Conservation (phyloP, 225 moss, liverwort and hornwort species). For the Lunularia cruciata region DNA sequence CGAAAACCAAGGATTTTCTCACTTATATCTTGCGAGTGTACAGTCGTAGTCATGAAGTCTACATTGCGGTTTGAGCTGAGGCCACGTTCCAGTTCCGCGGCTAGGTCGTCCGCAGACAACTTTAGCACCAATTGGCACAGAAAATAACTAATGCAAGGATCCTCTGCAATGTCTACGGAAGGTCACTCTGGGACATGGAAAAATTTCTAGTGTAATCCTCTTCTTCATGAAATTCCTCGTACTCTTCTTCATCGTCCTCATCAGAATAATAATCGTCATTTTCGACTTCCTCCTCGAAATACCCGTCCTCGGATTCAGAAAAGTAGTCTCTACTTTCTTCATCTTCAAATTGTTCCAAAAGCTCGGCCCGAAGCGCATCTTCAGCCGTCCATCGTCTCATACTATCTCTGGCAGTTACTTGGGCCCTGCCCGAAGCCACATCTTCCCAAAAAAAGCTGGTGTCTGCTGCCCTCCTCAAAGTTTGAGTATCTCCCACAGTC, state of each 20-base stretch:
- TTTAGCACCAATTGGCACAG: too few species aligned
- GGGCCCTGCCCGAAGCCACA: conserved; percentile 75
- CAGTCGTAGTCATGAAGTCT: too few species aligned
- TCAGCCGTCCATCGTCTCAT: conserved; percentile 57
- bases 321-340: conserved; percentile 8
- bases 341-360: conserved; percentile 43
- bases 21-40: too few species aligned
- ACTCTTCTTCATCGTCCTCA: not conserved
- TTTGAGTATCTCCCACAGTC: conserved; percentile 71
- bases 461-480: conserved; percentile 62
- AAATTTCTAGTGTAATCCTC: not conserved
- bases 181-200: not conserved
- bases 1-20: too few species aligned
- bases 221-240: not conserved
- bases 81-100: too few species aligned
- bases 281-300: not conserved
- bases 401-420: conserved; percentile 49
- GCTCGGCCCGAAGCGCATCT: conserved; percentile 53
- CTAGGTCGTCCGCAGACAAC: too few species aligned
- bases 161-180: not conserved
- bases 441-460: conserved; percentile 78
- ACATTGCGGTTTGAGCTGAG: too few species aligned
- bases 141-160: too few species aligned
- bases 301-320: conserved; percentile 17
- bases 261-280: not conserved